phyloP scores from a whole-genome alignment of 23 red algal species.

The Gracilaria vermiculophylla region DNA sequence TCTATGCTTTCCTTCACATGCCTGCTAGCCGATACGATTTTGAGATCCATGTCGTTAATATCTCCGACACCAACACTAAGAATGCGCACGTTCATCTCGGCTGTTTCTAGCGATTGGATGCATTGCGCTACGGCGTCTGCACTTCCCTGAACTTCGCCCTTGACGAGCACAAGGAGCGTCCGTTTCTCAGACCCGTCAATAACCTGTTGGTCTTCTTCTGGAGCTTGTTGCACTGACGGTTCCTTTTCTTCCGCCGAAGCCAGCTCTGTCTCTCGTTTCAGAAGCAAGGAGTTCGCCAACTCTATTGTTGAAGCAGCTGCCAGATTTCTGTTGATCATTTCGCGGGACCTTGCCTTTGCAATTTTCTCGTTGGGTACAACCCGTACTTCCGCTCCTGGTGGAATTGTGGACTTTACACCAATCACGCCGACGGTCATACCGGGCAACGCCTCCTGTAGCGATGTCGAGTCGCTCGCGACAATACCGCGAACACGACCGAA shows the following conservation, averaged over 20 bases:
- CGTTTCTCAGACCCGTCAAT: not conserved
- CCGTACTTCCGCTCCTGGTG: conserved; percentile 68
- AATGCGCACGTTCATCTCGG: conserved; percentile 56
- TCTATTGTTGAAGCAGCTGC: conserved; percentile 47
- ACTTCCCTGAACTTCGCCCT: conserved; percentile 72
- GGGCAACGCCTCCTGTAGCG: conserved; percentile 39
- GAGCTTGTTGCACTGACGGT: not conserved
- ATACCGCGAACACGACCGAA: conserved; percentile 74
- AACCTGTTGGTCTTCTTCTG: not conserved
- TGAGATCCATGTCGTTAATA: conserved; percentile 74
- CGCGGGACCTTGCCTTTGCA: conserved; percentile 28
- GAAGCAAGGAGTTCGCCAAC: conserved; percentile 15
- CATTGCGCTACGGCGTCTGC: conserved; percentile 80
- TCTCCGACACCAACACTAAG: conserved; percentile 66
- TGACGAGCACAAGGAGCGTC: conserved; percentile 57
- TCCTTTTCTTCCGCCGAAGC: not conserved
- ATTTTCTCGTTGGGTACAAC: conserved; percentile 46
- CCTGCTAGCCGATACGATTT: conserved; percentile 49
- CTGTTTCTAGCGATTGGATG: conserved; percentile 56
- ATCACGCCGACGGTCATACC: conserved; percentile 63
- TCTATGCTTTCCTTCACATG: conserved; percentile 19
- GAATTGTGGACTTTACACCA: conserved; percentile 64
- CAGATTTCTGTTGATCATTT: conserved; percentile 17
- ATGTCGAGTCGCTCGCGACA: conserved; percentile 24
- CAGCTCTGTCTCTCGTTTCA: not conserved